Base-by-base conservation (phyloP, 75 land plant species). In the Pinus taeda region DNA sequence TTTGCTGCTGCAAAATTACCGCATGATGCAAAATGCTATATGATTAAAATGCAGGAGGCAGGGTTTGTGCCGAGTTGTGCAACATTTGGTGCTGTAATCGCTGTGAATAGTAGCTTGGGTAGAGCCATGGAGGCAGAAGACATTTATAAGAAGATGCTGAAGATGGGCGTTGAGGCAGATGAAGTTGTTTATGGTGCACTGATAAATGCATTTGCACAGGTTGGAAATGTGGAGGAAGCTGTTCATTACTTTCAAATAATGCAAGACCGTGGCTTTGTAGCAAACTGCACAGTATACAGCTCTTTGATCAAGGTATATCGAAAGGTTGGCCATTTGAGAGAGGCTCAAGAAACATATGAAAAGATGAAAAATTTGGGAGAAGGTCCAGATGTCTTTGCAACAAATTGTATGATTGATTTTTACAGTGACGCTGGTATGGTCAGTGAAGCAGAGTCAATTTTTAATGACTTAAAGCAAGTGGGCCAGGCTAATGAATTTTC, bases 201-300 rank as follows among this genome's bases (percentile, higher is more conserved):
- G 53, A 83, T 94, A 57, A 90, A 94, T 81, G 89, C 92, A 69
- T 92, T 81, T 84, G 92, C 89, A 22, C 90, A 90, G 74, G 76
- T 62, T 78, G 92, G 92, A 65, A 84, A 79, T 83, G 84, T 86
- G 59, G 79, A 81, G 61, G 65, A 86, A 82, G 89, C 89, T 49
- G 60, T 74, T n/a, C 39, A 60, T 6, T 88, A 85, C 70, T 76
- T 90, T 18, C 30, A 74, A 58, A 65, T 66, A 26, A 84, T 94
- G 92, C 83, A 74, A 62, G 69, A 69, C 17, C 79, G 33, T 36
- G 88, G 91, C 4, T 65, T 91, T 21, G 24, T 61, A 22, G 83
- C 84, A 13, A 90, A 93, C 76, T 71, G 76, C 69, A 78, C 89
- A 1, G 82, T 89, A 3, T 79, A 85, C 61, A 89, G 87, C 29